Base-by-base conservation (phyloP, 1,284 basidiomycete species). In the Entoloma clypeatum region DNA sequence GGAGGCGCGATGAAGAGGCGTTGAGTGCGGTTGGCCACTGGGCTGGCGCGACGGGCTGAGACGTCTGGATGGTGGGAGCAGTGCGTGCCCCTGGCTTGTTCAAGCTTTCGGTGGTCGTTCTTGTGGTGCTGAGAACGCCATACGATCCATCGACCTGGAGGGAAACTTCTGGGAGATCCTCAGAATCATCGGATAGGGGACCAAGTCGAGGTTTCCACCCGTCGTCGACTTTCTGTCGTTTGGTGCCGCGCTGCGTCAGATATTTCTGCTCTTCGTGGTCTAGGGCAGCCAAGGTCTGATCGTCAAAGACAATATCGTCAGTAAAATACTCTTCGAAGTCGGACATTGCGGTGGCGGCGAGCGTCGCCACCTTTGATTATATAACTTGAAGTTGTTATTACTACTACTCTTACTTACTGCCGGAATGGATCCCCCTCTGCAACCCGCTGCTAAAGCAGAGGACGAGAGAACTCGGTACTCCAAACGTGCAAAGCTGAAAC, bases 261-360 rank as follows among this genome's bases (percentile, higher is more conserved):
- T 62, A 80, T 47, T 73, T 72, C 48, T 68, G 68, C 57, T 87
- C 85, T 41, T 71, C 72, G 39, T 69, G 64, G 45, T 84, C 80
- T 21, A 86, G 67, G 26, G 69, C 60, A 6, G 82, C 84, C 29
- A 86, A 59, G 2, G 76, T 69, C 47, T 71, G 63, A 32, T 77
- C 80, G 56, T 86, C 83, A 31, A 86, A 61, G 21, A 77, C 68
- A 50, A 83, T 63, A 47, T 80, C 78, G 59, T 81, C 78, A 46
- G 63, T 60, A 52, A 76, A 74, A 61, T 81, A 79, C 51, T 82
- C 75, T 57, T 86, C 85, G 22, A 73, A 78, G 60, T 73, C 72
- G 51, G 72, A 62, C 82, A 84, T 85, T 23, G 32, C 43, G 33
- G 29, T 23, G 44, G n/a, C 36, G 33, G 28, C 24, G 29, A 26